phyloP scores from a whole-genome alignment of 2,329 filamentous ascomycete species.

The Teratosphaeria viscida region DNA sequence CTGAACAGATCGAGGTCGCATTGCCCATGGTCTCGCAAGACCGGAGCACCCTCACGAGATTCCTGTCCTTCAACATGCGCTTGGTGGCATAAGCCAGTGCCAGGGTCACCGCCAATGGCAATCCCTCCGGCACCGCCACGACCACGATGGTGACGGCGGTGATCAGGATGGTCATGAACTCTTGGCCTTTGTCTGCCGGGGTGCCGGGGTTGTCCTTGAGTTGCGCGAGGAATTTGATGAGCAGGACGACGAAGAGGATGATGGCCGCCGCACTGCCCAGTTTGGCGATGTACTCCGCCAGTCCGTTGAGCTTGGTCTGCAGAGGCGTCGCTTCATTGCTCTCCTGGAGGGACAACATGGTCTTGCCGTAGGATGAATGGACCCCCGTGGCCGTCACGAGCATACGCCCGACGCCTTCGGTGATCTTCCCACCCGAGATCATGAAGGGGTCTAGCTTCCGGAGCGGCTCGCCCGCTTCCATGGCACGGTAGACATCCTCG shows the following conservation, averaged over 20 bases:
- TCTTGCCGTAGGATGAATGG: constrained; percentile 66
- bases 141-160: constrained; percentile 57
- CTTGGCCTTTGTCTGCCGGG: constrained; percentile 66
- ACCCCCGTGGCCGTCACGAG: constrained; percentile 64
- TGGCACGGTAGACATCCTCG: constrained; percentile 55
- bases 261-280: constrained; percentile 67
- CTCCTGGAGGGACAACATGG: constrained; percentile 66
- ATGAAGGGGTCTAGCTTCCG: constrained; percentile 73
- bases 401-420: constrained; percentile 65
- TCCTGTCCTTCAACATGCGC: constrained; percentile 59
- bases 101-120: constrained; percentile 57
- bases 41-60: constrained; percentile 55
- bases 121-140: constrained; percentile 57
- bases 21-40: constrained; percentile 65
- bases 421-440: constrained; percentile 73
- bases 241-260: constrained; percentile 70
- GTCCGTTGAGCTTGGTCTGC: constrained; percentile 64
- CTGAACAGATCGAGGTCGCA: constrained; percentile 66
- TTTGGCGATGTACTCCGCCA: constrained; percentile 74
- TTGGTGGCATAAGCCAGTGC: constrained; percentile 59
- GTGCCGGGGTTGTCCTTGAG: constrained; percentile 45
- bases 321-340: constrained; percentile 69
- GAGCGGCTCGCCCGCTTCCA: constrained; percentile 50
- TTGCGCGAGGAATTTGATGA: constrained; percentile 72
- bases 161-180: constrained; percentile 53